phyloP scores from a whole-genome alignment of 305 asterid species.

The Euphrasia arctica region DNA sequence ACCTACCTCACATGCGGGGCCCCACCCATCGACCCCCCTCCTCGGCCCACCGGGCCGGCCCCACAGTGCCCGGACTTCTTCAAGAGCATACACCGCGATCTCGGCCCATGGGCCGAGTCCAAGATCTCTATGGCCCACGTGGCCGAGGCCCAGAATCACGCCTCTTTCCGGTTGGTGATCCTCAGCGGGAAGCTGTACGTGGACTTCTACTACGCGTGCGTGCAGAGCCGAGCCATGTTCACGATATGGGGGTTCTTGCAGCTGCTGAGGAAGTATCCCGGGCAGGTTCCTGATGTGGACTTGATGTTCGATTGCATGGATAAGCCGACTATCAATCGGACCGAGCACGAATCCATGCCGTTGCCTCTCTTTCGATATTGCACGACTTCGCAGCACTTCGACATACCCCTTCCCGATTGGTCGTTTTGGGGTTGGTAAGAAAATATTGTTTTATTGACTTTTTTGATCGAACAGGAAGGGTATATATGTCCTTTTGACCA shows the following conservation, averaged over 20 bases:
- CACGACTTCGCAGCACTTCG: slow-evolving; percentile 50
- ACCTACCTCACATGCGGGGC: slow-evolving; percentile 47
- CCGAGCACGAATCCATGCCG: slow-evolving; percentile 44
- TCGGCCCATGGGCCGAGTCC: slow-evolving; percentile 55
- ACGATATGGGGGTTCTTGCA: slow-evolving; percentile 69
- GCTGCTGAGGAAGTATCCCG: slow-evolving; percentile 59
- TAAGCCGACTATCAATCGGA: slow-evolving; percentile 47
- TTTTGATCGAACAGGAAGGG: too few species aligned
- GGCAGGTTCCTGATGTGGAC: slow-evolving; percentile 67
- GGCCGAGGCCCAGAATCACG: slow-evolving; percentile 44
- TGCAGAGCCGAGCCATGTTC: slow-evolving; percentile 70
- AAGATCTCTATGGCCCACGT: slow-evolving; percentile 41
- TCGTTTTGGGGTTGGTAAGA: slow-evolving; percentile 46
- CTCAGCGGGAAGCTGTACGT: slow-evolving; percentile 48
- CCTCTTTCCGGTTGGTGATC: slow-evolving; percentile 57
- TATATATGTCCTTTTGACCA: too few species aligned
- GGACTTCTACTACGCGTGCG: slow-evolving; percentile 63
- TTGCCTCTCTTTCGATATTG: slow-evolving; percentile 72
- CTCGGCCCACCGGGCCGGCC: neutral
- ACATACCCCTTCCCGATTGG: slow-evolving; percentile 82
- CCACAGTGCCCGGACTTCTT: slow-evolving; percentile 46
- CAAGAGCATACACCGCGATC: slow-evolving; percentile 39
- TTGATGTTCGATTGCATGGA: slow-evolving; percentile 89
- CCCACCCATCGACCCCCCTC: neutral
- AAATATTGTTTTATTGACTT: too few species aligned